Evolutionary conservation across 1,284 basidiomycete genomes (phyloP).

Genomic region (Leccinum insigne): DNA sequence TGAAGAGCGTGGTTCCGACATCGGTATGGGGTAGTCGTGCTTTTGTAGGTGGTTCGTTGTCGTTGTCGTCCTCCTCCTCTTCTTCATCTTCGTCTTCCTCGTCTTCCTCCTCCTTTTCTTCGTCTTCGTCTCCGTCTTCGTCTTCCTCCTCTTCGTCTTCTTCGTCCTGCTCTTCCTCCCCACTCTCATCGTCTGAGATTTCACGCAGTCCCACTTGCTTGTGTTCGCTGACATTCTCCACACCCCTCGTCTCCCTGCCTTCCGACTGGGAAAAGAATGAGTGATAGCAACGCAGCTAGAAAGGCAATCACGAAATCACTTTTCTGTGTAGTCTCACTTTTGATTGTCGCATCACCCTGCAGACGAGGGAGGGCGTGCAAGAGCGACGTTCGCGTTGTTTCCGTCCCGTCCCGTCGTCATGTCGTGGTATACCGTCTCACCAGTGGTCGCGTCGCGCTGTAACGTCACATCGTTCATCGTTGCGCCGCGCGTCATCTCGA

Average conservation of each 20-base stretch:
- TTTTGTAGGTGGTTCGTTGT: constrained; percentile 46
- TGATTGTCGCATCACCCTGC: too few species aligned
- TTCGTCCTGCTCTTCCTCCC: not conserved
- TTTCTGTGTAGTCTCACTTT: constrained; percentile 61
- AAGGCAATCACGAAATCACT: constrained; percentile 38
- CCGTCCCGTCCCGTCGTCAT: too few species aligned
- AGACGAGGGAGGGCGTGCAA: too few species aligned
- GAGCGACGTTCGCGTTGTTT: too few species aligned
- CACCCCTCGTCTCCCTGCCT: constrained; percentile 35
- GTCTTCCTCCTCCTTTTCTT: not conserved
- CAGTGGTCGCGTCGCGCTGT: too few species aligned
- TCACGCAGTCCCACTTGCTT: constrained; percentile 46
- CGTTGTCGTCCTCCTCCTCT: constrained; percentile 36
- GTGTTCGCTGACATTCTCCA: constrained; percentile 29
- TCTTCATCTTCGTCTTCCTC: too few species aligned
- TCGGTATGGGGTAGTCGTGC: constrained; percentile 80
- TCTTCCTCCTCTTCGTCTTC: constrained; percentile 30
- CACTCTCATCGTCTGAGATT: constrained; percentile 32
- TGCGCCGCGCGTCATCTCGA: too few species aligned
- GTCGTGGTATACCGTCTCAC: too few species aligned
- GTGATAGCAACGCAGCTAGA: not conserved
- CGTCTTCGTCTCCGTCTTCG: not conserved
- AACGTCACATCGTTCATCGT: too few species aligned
- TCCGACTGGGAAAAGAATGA: constrained; percentile 33
- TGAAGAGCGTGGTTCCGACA: constrained; percentile 89